These are phyloP conservation scores for Ustilago trichophora DNA, from an alignment of 1,284 basidiomycete species.

Conservation along the genomic window DNA sequence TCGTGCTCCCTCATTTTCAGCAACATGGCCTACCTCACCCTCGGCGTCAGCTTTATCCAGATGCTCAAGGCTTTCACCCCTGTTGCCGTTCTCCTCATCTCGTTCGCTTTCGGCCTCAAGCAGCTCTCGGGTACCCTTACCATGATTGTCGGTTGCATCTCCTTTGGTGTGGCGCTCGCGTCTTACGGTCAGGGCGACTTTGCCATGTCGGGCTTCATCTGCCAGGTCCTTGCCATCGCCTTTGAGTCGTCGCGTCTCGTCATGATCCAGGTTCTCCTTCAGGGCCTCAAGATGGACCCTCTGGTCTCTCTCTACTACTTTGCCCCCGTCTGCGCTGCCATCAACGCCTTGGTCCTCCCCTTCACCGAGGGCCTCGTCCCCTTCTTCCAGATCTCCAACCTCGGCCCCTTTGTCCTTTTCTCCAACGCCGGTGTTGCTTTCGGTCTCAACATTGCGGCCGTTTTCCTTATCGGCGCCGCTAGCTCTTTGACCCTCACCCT, in stretches of 20 bases:
- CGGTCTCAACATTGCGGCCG: slow-evolving; percentile 88
- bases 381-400: slow-evolving; percentile 77
- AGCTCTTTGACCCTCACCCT: slow-evolving; percentile 89
- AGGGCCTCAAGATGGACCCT: slow-evolving; percentile 94
- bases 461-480: slow-evolving; percentile 89
- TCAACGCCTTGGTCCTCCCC: slow-evolving; percentile 84
- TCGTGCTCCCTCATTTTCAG: slow-evolving; percentile 88
- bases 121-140: slow-evolving; percentile 84
- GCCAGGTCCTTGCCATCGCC: slow-evolving; percentile 68
- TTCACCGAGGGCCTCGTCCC: slow-evolving; percentile 90
- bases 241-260: slow-evolving; percentile 91
- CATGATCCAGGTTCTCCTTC: slow-evolving; percentile 93
- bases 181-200: slow-evolving; percentile 87
- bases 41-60: slow-evolving; percentile 92
- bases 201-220: slow-evolving; percentile 83
- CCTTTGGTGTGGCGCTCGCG: slow-evolving; percentile 85
- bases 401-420: slow-evolving; percentile 81
- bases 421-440: slow-evolving; percentile 90
- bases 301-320: slow-evolving; percentile 91
- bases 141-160: slow-evolving; percentile 90
- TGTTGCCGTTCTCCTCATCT: slow-evolving; percentile 92
- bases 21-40: slow-evolving; percentile 92
- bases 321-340: slow-evolving; percentile 78
- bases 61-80: slow-evolving; percentile 99
- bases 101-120: slow-evolving; percentile 86